Evolutionary conservation across 2,329 filamentous ascomycete species (phyloP).

Genomic region (Coleophoma cylindrospora): DNA sequence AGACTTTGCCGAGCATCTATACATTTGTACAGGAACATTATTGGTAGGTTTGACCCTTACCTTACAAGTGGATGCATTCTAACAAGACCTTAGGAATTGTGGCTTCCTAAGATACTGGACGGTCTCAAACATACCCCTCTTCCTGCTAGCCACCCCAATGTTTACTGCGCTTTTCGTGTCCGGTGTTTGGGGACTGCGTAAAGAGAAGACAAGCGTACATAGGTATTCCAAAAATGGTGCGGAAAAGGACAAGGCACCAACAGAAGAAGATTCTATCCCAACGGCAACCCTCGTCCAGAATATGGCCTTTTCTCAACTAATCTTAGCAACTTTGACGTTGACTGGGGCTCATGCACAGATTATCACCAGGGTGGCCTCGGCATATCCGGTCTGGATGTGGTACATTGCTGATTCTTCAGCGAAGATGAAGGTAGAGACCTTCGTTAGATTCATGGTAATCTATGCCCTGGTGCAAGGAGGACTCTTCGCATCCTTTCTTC

Average conservation of each 20-base stretch:
- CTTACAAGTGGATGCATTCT: background rate
- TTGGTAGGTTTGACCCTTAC: conserved; percentile 56
- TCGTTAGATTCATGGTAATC: conserved; percentile 60
- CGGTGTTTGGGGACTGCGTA: conserved; percentile 36
- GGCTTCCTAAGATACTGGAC: conserved; percentile 93
- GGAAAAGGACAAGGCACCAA: background rate
- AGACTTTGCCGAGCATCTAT: conserved; percentile 79
- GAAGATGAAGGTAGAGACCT: conserved; percentile 6
- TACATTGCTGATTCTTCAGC: conserved; percentile 49
- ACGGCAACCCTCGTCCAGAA: conserved; percentile 16
- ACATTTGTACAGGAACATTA: conserved; percentile 84
- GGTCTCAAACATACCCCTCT: conserved; percentile 77
- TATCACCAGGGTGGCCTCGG: conserved; percentile 82
- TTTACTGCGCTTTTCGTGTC: conserved; percentile 63
- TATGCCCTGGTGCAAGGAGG: conserved; percentile 81
- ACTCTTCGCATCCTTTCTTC: conserved; percentile 85
- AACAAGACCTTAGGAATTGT: conserved; percentile 58
- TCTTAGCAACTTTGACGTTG: conserved; percentile 67
- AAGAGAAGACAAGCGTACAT: conserved; percentile 4
- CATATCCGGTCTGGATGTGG: conserved; percentile 86
- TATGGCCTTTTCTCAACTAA: conserved; percentile 66
- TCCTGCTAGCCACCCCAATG: conserved; percentile 77
- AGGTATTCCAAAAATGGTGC: no score
- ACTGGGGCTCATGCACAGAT: conserved; percentile 92
- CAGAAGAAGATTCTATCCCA: background rate